Evolutionary conservation across 768 basidiomycete species (phyloP).

Genomic region (Cubamyces sp.): DNA sequence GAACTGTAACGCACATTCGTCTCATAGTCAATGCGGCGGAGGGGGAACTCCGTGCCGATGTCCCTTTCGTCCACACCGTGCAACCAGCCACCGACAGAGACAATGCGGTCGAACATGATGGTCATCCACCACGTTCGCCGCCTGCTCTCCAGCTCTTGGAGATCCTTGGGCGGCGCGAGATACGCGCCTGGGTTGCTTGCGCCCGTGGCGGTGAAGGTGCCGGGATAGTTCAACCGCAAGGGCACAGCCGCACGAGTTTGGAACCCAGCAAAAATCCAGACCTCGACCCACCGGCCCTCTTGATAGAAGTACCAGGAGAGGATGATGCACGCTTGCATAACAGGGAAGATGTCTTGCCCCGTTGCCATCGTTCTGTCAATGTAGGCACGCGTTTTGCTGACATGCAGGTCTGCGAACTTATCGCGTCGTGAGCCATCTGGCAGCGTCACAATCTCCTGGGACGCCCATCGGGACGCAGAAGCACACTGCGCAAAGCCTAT

Average conservation of each 20-base stretch:
- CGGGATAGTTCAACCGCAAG: constrained; percentile 82
- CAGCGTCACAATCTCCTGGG: constrained; percentile 64
- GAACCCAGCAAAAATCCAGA: constrained; percentile 89
- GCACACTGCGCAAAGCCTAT: constrained; percentile 60
- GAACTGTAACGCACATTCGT: constrained; percentile 54
- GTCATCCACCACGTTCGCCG: constrained; percentile 93
- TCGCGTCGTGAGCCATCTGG: constrained; percentile 82
- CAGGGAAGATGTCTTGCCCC: constrained; percentile 83
- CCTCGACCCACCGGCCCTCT: constrained; percentile 88
- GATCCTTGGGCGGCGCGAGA: constrained; percentile 76
- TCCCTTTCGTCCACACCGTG: constrained; percentile 85
- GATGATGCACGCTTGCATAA: constrained; percentile 85
- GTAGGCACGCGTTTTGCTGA: constrained; percentile 83
- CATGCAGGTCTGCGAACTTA: constrained; percentile 86
- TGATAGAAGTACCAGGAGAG: constrained; percentile 92
- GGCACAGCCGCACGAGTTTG: constrained; percentile 83
- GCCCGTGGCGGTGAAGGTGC: constrained; percentile 68
- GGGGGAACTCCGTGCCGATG: constrained; percentile 81
- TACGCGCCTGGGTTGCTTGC: constrained; percentile 77
- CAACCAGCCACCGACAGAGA: constrained; percentile 73
- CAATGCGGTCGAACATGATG: constrained; percentile 82
- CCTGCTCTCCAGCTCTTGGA: constrained; percentile 75
- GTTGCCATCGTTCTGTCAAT: constrained; percentile 92
- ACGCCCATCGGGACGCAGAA: constrained; percentile 81
- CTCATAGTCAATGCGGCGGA: constrained; percentile 78